These are phyloP conservation scores for Volvox reticuliferus DNA, from an alignment of 139 green algal species.

Conservation along the genomic window DNA sequence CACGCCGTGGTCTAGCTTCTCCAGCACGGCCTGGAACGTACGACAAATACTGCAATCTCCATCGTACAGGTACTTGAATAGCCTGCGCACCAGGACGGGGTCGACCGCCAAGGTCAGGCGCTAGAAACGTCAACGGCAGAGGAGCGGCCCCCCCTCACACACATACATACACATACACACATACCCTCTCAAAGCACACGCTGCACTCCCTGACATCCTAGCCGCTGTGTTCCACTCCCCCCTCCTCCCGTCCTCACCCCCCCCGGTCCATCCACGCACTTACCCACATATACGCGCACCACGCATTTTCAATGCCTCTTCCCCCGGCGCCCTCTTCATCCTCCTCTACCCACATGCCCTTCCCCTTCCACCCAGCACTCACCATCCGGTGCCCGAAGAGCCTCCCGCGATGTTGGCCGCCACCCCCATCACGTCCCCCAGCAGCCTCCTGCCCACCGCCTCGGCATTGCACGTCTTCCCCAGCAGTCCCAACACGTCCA, in stretches of 20 bases:
- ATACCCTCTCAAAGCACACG: too few relatives aligned
- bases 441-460: slow-evolving; percentile 17
- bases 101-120: too few relatives aligned
- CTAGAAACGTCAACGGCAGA: too few relatives aligned
- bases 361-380: neutral
- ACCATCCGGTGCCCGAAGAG: slow-evolving; percentile 3
- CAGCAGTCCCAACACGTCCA: slow-evolving; percentile 35
- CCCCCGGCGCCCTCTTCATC: too few relatives aligned
- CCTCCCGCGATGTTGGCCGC: slow-evolving; percentile 34
- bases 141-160: too few relatives aligned
- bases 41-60: slow-evolving; percentile 44
- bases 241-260: too few relatives aligned
- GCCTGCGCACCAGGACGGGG: neutral
- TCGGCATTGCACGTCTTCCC: slow-evolving; percentile 22
- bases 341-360: neutral
- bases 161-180: too few relatives aligned
- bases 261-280: too few relatives aligned
- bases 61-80: slow-evolving; percentile 51
- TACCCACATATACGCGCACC: too few relatives aligned
- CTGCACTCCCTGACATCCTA: too few relatives aligned
- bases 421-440: slow-evolving; percentile 27
- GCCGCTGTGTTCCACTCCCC: too few relatives aligned
- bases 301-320: too few relatives aligned
- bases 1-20: slow-evolving; percentile 30
- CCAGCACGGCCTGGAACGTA: slow-evolving; percentile 38